A percentile compares a stretch with the other conserved stretches of the same genome.
These are phyloP conservation scores for Tuber melanosporum DNA, from an alignment of 495 filamentous ascomycete species.

Conservation along the genomic window DNA sequence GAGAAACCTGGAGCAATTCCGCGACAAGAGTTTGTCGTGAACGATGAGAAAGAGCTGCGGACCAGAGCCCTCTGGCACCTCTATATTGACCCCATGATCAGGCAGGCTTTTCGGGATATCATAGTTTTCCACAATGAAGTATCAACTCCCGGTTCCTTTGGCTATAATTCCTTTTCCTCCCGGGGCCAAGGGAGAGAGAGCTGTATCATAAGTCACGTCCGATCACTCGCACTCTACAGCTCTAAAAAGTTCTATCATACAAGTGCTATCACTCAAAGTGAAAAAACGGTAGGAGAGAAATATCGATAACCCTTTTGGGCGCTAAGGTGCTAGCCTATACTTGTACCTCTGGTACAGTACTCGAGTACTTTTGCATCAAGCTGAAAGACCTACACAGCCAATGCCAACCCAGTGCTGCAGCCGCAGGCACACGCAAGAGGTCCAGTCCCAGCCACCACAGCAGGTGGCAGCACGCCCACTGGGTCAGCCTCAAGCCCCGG, in stretches of 20 bases:
- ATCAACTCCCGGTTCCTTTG: not conserved
- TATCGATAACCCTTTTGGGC: not conserved
- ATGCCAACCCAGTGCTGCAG: not conserved
- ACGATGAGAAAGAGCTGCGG: not conserved
- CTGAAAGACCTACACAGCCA: not conserved
- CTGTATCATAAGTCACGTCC: not conserved
- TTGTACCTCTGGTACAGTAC: too few relatives aligned
- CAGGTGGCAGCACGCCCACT: not conserved
- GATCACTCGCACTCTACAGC: not conserved
- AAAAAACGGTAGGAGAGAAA: not conserved
- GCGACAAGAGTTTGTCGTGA: not conserved
- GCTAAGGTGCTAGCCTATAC: not conserved
- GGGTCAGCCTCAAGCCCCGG: not conserved
- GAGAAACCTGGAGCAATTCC: not conserved
- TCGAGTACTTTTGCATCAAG: not conserved
- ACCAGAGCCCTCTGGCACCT: not conserved
- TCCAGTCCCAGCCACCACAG: constrained; percentile 20
- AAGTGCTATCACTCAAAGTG: not conserved
- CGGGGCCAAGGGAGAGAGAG: not conserved
- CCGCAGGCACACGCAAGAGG: not conserved
- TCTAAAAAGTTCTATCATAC: not conserved
- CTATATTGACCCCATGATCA: not conserved
- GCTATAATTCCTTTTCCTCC: not conserved
- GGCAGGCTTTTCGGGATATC: not conserved
- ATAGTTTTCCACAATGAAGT: not conserved